Evolutionary conservation across 768 basidiomycete genomes (phyloP).

Genomic region (Hypsizygus marmoreus): DNA sequence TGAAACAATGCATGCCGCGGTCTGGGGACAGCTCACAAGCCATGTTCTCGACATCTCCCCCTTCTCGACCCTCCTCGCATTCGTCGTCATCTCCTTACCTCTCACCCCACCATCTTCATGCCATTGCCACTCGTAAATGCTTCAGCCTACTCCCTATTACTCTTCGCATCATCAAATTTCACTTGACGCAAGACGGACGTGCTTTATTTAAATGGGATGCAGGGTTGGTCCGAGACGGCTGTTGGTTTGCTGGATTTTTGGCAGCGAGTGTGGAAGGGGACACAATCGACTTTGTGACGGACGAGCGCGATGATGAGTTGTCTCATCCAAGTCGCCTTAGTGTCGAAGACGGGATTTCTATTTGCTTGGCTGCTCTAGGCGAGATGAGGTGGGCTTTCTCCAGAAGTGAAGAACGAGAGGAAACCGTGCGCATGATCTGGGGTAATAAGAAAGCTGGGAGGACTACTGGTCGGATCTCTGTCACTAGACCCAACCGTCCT

Average conservation of each 20-base stretch:
- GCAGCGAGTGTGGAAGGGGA: conserved; percentile 64
- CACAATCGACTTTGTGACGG: conserved; percentile 31
- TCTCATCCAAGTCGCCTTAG: conserved; percentile 28
- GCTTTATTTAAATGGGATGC: conserved; percentile 83
- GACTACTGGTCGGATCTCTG: conserved; percentile 16
- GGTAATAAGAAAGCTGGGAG: conserved; percentile 41
- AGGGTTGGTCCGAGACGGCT: conserved; percentile 84
- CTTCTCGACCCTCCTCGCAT: conserved; percentile 47
- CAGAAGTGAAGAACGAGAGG: conserved; percentile 71
- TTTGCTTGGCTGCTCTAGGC: conserved; percentile 74
- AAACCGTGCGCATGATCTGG: conserved; percentile 58
- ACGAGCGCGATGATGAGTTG: conserved; percentile 35
- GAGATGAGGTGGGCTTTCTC: conserved; percentile 85
- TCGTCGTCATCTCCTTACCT: conserved; percentile 48
- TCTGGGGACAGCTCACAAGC: conserved; percentile 21
- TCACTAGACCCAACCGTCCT: conserved; percentile 8
- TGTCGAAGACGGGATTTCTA: conserved; percentile 46
- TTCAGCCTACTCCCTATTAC: conserved; percentile 50
- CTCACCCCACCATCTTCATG: conserved; percentile 46
- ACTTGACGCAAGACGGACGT: conserved; percentile 40
- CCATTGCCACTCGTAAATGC: conserved; percentile 53
- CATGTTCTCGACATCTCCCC: conserved; percentile 46
- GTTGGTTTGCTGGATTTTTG: conserved; percentile 82
- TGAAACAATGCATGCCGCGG: conserved; percentile 57
- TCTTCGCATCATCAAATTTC: conserved; percentile 51